phyloP scores from a whole-genome alignment of 805 yeast species.

The Spathaspora girioi region DNA sequence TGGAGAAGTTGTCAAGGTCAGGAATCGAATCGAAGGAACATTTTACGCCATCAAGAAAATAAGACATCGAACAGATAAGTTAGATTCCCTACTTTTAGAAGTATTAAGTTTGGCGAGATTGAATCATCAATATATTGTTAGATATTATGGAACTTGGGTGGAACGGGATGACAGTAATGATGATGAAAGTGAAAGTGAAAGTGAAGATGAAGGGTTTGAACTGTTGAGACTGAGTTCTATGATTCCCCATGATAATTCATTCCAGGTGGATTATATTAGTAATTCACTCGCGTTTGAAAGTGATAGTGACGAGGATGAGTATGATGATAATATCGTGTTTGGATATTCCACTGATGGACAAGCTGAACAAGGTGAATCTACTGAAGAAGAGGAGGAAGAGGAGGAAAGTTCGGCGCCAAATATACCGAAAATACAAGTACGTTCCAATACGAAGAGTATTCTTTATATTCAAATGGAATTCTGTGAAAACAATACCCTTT shows the following conservation, averaged over 20 bases:
- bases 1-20: conserved; percentile 97
- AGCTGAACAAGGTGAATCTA: not conserved
- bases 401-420: not conserved
- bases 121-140: conserved; percentile 92
- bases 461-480: conserved; percentile 97
- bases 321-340: conserved; percentile 29
- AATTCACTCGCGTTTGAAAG: conserved; percentile 56
- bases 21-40: conserved; percentile 90
- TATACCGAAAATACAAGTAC: not conserved
- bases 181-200: conserved; percentile 12
- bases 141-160: conserved; percentile 97
- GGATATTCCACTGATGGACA: conserved; percentile 20
- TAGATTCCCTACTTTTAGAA: conserved; percentile 81
- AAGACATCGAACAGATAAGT: conserved; percentile 72
- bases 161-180: conserved; percentile 37
- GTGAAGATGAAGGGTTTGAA: conserved; percentile 11
- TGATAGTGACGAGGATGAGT: conserved; percentile 22
- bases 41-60: conserved; percentile 93
- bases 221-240: conserved; percentile 15
- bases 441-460: conserved; percentile 44
- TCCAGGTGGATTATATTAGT: conserved; percentile 65
- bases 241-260: conserved; percentile 19
- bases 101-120: conserved; percentile 88
- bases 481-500: conserved; percentile 89
- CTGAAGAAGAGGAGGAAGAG: conserved; percentile 1